Evolutionary conservation across 345 rosid species (phyloP).

Genomic region (Eucalyptus curtisii): DNA sequence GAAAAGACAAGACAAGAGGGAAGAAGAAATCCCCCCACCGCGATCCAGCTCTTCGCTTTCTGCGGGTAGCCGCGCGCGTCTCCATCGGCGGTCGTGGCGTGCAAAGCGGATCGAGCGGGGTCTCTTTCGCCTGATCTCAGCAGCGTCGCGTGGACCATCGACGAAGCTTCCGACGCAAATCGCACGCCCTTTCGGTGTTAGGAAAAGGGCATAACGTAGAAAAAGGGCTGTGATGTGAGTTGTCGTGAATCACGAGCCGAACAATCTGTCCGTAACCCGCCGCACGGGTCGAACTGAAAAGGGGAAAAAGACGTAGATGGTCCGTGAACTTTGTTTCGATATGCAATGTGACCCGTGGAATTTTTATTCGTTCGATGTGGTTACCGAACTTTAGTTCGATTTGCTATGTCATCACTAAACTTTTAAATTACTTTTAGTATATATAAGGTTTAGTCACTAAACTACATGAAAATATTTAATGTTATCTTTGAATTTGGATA

Average conservation of each 20-base stretch:
- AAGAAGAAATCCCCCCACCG: too few relatives aligned
- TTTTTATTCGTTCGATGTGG: too few relatives aligned
- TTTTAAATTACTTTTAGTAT: too few relatives aligned
- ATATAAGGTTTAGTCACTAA: neutral
- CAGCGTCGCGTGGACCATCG: neutral
- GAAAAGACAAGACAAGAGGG: too few relatives aligned
- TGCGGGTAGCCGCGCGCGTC: neutral
- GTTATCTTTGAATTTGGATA: fast-evolving
- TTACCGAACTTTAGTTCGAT: too few relatives aligned
- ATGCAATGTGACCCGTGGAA: fast-evolving
- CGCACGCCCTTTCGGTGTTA: neutral
- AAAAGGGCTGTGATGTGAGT: neutral
- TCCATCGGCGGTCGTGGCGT: neutral
- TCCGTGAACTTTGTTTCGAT: neutral
- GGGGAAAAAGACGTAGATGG: too few relatives aligned
- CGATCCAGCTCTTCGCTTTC: too few relatives aligned
- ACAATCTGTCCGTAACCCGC: neutral
- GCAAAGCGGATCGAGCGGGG: neutral
- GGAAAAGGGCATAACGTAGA: too few relatives aligned
- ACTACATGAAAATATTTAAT: too few relatives aligned
- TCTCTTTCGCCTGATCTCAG: neutral
- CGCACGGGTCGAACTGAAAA: neutral
- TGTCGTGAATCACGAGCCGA: neutral
- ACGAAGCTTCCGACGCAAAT: too few relatives aligned
- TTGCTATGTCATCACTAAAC: neutral